phyloP scores from a whole-genome alignment of 2,329 filamentous ascomycete species.

The Keithomyces neogunnii region DNA sequence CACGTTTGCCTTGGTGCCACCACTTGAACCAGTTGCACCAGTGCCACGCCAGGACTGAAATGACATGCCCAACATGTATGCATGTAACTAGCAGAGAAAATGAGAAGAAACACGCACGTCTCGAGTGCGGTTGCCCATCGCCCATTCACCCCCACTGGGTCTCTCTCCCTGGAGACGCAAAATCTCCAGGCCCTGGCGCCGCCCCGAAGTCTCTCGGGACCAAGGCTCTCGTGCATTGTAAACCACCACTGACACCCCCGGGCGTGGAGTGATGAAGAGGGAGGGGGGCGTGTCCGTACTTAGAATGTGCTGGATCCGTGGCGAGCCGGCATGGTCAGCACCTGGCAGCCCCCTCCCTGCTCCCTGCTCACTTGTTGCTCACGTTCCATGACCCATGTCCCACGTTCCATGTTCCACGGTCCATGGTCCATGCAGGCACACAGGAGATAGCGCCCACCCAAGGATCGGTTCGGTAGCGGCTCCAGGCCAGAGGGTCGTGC shows the following conservation, averaged over 20 bases:
- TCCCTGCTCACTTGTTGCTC: neutral
- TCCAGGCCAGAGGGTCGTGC: neutral
- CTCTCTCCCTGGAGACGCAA: neutral
- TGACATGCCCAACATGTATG: neutral
- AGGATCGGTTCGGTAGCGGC: slow-evolving; percentile 1
- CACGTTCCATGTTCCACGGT: neutral
- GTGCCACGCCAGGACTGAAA: slow-evolving; percentile 1
- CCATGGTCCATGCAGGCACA: slow-evolving; percentile 6
- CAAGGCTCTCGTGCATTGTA: neutral
- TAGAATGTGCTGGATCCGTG: neutral
- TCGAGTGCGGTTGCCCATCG: neutral
- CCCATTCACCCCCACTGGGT: too few species aligned
- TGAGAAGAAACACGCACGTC: neutral
- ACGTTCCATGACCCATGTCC: neutral
- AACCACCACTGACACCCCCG: neutral
- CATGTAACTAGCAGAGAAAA: neutral
- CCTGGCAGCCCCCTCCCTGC: too few species aligned
- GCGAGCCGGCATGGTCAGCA: neutral
- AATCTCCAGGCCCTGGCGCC: neutral
- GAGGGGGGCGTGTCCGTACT: slow-evolving; percentile 1
- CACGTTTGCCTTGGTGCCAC: neutral
- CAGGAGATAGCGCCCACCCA: neutral
- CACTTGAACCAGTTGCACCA: neutral
- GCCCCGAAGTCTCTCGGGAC: slow-evolving; percentile 1
- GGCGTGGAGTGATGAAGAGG: neutral